A percentile compares a stretch with the other conserved stretches of the same genome.
Evolutionary conservation across 129 eudicot species (phyloP).

Genomic region (Apium graveolens): DNA sequence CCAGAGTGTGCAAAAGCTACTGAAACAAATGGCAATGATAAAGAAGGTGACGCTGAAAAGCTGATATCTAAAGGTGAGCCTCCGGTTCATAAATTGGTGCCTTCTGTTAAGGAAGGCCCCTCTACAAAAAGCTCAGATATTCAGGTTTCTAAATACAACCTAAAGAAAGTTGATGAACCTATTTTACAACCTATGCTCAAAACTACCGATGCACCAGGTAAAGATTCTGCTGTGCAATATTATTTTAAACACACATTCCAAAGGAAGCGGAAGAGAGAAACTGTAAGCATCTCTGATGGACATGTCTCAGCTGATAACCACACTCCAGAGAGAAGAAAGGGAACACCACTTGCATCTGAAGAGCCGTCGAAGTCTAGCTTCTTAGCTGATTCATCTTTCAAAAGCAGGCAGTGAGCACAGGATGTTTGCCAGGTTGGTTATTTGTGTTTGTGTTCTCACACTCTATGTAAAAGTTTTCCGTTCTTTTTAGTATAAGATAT

Average conservation of each 20-base stretch:
- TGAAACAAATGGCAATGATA: slow-evolving; percentile 10
- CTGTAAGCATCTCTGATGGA: slow-evolving; percentile 19
- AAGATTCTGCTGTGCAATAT: slow-evolving; percentile 29
- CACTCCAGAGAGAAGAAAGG: slow-evolving; percentile 16
- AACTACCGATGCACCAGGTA: slow-evolving; percentile 7
- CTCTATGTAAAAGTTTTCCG: background rate
- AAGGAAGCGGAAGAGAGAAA: slow-evolving; percentile 69
- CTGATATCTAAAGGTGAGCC: background rate
- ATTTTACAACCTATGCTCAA: slow-evolving; percentile 7
- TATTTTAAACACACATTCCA: slow-evolving; percentile 70
- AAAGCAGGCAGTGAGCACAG: slow-evolving; percentile 26
- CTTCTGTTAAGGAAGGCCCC: slow-evolving; percentile 13
- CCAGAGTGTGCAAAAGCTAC: slow-evolving; percentile 1
- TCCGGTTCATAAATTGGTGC: slow-evolving; percentile 20
- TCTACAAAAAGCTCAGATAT: background rate
- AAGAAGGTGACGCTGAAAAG: slow-evolving; percentile 16
- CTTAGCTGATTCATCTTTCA: background rate
- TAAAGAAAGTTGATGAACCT: background rate
- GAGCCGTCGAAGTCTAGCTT: slow-evolving; percentile 25
- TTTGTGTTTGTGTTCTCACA: background rate
- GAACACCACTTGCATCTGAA: background rate
- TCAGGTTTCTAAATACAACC: background rate
- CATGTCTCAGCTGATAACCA: slow-evolving; percentile 17
- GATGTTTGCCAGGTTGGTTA: slow-evolving; percentile 76
- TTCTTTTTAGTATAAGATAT: background rate